Evolutionary conservation across 257 asterid species (phyloP).

Genomic region (Solanum chmielewskii): DNA sequence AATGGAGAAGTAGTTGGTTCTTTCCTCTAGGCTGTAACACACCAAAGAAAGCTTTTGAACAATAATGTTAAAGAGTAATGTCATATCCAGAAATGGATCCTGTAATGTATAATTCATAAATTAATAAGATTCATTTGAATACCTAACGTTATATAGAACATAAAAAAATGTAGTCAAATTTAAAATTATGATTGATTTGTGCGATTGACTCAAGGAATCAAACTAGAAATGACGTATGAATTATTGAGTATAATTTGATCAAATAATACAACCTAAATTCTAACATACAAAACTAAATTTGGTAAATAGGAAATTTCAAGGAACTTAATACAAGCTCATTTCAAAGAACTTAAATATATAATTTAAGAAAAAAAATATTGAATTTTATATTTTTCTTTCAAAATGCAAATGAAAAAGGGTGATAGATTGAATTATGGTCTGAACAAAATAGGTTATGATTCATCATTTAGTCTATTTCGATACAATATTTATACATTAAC

Average conservation of each 20-base stretch:
- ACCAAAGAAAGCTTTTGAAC: neutral
- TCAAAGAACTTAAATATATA: neutral
- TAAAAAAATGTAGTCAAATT: neutral
- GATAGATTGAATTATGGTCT: neutral
- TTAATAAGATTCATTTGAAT: too few species aligned
- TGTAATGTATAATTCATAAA: rapidly evolving
- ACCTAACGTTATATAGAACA: too few species aligned
- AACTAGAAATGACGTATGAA: neutral
- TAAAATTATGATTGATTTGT: neutral
- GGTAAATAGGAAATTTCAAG: neutral
- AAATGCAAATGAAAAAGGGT: neutral
- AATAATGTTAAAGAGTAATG: neutral
- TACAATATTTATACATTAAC: neutral
- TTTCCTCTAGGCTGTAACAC: neutral
- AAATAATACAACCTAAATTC: neutral
- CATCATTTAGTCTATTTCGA: neutral
- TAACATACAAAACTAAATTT: neutral
- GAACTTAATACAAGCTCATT: too few species aligned
- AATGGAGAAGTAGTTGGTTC: neutral
- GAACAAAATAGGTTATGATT: rapidly evolving
- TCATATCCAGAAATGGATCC: too few species aligned
- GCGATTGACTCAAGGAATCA: neutral
- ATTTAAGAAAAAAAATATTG: neutral
- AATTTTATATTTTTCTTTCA: neutral
- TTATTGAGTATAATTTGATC: neutral